Evolutionary conservation across 2,329 filamentous ascomycete genomes (phyloP), one percentile per base, ranked within the genome.

Genomic region (Penicillium hesseltinei): DNA sequence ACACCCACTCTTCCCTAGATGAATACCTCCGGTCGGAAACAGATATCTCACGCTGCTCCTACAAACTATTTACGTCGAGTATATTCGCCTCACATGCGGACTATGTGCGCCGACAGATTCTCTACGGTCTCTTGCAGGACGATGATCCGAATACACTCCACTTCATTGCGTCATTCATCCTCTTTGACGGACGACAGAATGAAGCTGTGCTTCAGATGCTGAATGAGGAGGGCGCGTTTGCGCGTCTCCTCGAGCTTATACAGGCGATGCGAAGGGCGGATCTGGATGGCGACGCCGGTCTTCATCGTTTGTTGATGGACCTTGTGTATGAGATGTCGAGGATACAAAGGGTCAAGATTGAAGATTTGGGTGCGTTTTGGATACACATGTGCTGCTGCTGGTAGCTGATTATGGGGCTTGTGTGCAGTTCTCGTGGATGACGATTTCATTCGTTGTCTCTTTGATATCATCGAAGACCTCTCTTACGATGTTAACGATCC

Each of bases 261-360:
- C 84, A 88, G 69, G 81, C 79, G 43, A 82, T 83, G 60, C 82
- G 81, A 50, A 73, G 77, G 62, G 82, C 88, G 39, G 80, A 85
- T 53, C 66, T 64, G 44, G 65, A 69, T 35, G 66, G 66, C 59
- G 67, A 64, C 69, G 81, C 84, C 25, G 82, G 85, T 51, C 80
- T 97, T 59, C 91, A 97, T 76, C 86, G 89, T 36, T 78, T 94
- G 60, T 80, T 97, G 51, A 81, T 99, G 68, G 90, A 97, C 74
- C 79, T 99, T 56, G 83, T 97, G 71, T 99, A 96, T 76, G 94
- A 97, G 79, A 97, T 97, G 89, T 92, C 91, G 44, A 85, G 95
- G 59, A 91, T 97, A 72, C 92, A 97, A 75, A 84, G 87, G 61
- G 78, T 99, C 58, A 87, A 84, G 54, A 78, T 83, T 59, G 86